These are phyloP conservation scores for Hymenoscyphus infarciens DNA, from an alignment of 2,329 filamentous ascomycete genomes.

Conservation along the genomic window DNA sequence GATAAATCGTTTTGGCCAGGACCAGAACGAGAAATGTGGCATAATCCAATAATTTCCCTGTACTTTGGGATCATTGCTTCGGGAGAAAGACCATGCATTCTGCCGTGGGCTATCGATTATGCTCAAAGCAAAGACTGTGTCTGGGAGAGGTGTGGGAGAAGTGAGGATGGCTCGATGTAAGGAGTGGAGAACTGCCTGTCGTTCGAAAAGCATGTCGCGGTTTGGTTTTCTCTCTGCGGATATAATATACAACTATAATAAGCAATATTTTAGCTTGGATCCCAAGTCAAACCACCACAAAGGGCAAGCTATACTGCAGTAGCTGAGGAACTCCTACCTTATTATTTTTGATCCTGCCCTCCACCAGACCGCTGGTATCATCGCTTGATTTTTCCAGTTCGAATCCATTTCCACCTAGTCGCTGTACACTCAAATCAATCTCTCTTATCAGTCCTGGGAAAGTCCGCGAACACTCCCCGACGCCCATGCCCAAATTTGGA, in stretches of 20 bases:
- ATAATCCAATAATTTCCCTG: conserved; percentile 45
- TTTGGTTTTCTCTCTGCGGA: conserved; percentile 37
- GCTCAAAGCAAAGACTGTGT: conserved; percentile 51
- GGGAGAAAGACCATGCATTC: conserved; percentile 47
- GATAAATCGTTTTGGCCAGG: conserved; percentile 50
- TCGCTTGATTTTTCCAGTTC: conserved; percentile 36
- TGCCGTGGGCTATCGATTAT: conserved; percentile 47
- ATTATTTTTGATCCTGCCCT: conserved; percentile 43
- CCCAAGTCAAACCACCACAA: not conserved
- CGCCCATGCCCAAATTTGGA: conserved; percentile 34
- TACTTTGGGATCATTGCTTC: conserved; percentile 39
- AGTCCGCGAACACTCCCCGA: conserved; percentile 40
- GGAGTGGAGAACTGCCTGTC: conserved; percentile 50
- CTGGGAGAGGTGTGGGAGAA: conserved; percentile 45
- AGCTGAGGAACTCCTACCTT: conserved; percentile 33
- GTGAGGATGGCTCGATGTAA: conserved; percentile 51
- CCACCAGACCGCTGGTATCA: conserved; percentile 39
- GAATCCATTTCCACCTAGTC: conserved; percentile 38
- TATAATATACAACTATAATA: conserved; percentile 43
- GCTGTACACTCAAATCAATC: conserved; percentile 43
- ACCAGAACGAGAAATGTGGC: conserved; percentile 55
- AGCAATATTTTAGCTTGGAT: not conserved
- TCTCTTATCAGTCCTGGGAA: conserved; percentile 48
- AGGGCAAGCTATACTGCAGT: not conserved
- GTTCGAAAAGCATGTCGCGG: conserved; percentile 37